Percentiles rank a stretch among this genome's conserved stretches.
phyloP scores from a whole-genome alignment of 208 protist genomes.

The Strigomonas culicis region DNA sequence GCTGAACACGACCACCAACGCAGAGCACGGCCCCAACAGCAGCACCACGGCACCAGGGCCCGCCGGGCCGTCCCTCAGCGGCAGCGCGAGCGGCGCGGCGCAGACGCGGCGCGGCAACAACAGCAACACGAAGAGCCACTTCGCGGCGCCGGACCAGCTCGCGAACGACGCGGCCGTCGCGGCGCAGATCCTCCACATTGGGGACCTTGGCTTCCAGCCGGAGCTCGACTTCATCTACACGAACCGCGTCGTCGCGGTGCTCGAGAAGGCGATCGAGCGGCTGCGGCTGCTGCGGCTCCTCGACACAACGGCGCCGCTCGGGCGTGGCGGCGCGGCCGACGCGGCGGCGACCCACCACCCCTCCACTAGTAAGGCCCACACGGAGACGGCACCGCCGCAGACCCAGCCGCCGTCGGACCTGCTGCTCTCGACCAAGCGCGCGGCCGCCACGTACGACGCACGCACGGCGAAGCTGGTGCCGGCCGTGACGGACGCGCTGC shows the following conservation, averaged over 20 bases:
- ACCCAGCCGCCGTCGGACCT: constrained; percentile 3
- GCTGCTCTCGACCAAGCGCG: constrained; percentile 6
- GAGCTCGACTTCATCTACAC: constrained; percentile 55
- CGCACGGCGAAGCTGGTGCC: constrained; percentile 17
- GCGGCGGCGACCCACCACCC: neutral
- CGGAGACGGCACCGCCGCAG: constrained; percentile 17
- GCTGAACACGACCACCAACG: neutral
- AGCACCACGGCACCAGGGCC: neutral
- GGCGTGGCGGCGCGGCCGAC: neutral
- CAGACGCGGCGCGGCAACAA: neutral
- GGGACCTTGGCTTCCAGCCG: constrained; percentile 38
- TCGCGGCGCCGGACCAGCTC: neutral
- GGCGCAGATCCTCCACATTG: constrained; percentile 26
- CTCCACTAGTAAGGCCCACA: neutral
- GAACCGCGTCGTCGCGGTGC: constrained; percentile 74
- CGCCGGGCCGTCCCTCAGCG: neutral
- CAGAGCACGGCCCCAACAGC: neutral
- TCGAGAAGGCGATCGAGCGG: constrained; percentile 88
- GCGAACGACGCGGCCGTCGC: neutral
- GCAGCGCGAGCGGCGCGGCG: neutral
- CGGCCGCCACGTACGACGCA: constrained; percentile 30
- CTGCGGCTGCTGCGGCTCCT: constrained; percentile 83
- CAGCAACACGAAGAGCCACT: neutral
- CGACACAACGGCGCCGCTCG: constrained; percentile 21
- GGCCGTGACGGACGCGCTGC: constrained; percentile 30